Conservation (phyloP, 768 basidiomycete species). For the Termitomyces sp. region DNA sequence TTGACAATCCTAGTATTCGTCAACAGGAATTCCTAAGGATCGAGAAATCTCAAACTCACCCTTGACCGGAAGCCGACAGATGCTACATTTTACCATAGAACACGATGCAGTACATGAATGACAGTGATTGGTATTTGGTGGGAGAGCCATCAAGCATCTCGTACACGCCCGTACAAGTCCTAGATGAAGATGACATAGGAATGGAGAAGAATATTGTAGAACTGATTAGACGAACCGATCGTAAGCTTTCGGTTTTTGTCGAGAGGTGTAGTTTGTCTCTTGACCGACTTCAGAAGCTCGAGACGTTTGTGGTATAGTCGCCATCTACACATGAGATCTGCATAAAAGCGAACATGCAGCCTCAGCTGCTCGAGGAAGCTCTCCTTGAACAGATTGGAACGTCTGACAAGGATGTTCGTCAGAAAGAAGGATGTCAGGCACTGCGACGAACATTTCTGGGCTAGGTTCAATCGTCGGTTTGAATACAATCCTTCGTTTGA, state of each 20-base stretch:
- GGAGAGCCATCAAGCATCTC: constrained; percentile 31
- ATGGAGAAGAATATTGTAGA: background rate
- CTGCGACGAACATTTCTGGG: constrained; percentile 6
- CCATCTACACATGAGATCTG: constrained; percentile 75
- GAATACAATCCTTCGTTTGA: constrained; percentile 26
- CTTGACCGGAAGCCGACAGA: constrained; percentile 74
- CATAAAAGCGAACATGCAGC: constrained; percentile 63
- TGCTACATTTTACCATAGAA: constrained; percentile 51
- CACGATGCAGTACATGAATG: constrained; percentile 35
- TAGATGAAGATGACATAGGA: constrained; percentile 15
- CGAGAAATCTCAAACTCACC: constrained; percentile 31
- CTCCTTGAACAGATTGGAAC: constrained; percentile 25
- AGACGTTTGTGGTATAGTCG: constrained; percentile 61
- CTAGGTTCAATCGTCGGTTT: constrained; percentile 27
- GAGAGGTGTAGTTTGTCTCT: constrained; percentile 18
- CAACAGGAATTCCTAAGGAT: background rate
- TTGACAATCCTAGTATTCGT: constrained; percentile 47
- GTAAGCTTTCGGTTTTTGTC: constrained; percentile 20
- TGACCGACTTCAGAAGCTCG: constrained; percentile 67
- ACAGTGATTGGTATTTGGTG: constrained; percentile 33
- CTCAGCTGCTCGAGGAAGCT: constrained; percentile 37
- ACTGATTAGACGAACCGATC: constrained; percentile 25
- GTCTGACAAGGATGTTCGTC: constrained; percentile 11
- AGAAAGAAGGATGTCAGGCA: background rate
- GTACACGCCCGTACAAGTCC: constrained; percentile 46